Conservation (phyloP, 805 yeast genomes). For the Pichia cephalocereana region DNA sequence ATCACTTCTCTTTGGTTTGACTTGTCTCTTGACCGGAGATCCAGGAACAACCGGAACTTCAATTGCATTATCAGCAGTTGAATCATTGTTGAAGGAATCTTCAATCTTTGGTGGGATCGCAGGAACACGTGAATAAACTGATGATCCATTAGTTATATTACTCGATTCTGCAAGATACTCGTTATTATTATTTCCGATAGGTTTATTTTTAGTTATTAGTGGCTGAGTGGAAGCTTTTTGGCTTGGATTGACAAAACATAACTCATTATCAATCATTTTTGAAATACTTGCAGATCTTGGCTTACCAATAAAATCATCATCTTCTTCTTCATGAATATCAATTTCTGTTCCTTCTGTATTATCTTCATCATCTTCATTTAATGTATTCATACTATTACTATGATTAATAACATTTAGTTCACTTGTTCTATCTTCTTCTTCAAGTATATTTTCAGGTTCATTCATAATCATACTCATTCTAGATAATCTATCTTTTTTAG, state of each 20-base stretch:
- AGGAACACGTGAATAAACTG: conserved; percentile 15
- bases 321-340: background rate
- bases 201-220: background rate
- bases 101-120: conserved; percentile 18
- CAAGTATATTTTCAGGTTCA: conserved; percentile 2
- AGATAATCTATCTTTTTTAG: conserved; percentile 13
- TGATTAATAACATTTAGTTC: background rate
- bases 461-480: conserved; percentile 22
- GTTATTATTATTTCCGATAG: background rate
- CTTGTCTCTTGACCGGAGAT: conserved; percentile 26
- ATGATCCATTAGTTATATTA: conserved; percentile 24
- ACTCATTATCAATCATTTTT: conserved; percentile 16
- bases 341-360: conserved; percentile 19
- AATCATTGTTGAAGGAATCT: conserved; percentile 36
- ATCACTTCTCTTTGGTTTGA: conserved; percentile 13
- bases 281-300: conserved; percentile 6
- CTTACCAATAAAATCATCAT: background rate
- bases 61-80: conserved; percentile 25
- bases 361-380: conserved; percentile 6
- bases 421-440: conserved; percentile 2
- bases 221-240: background rate
- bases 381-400: conserved; percentile 6
- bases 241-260: conserved; percentile 26
- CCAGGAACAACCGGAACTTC: conserved; percentile 40
- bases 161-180: conserved; percentile 1